These are phyloP conservation scores for Fusarium xyrophilum DNA, from an alignment of 2,329 filamentous ascomycete species.

Conservation along the genomic window DNA sequence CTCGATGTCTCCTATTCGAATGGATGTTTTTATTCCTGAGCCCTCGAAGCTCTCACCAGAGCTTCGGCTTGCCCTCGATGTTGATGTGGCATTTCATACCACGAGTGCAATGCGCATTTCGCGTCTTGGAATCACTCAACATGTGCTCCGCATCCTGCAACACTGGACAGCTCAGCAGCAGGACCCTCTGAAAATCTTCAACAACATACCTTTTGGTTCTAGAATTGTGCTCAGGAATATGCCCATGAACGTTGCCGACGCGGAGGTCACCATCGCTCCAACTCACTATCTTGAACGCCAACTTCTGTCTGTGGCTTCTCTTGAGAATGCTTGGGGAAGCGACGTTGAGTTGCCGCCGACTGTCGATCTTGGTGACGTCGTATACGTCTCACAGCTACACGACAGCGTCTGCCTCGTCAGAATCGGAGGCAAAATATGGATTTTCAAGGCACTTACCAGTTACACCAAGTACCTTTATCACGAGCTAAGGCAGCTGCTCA, in stretches of 20 bases:
- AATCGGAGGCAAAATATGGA: conserved; percentile 52
- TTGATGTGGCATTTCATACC: conserved; percentile 62
- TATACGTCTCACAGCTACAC: conserved; percentile 61
- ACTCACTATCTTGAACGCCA: conserved; percentile 62
- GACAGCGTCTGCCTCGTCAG: conserved; percentile 65
- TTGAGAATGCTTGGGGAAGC: conserved; percentile 54
- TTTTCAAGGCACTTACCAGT: conserved; percentile 66
- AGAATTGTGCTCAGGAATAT: conserved; percentile 62
- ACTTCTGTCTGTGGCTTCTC: conserved; percentile 52
- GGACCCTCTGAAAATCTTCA: conserved; percentile 49
- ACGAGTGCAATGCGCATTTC: conserved; percentile 57
- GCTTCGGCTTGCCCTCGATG: conserved; percentile 55
- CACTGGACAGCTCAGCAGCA: conserved; percentile 52
- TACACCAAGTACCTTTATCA: conserved; percentile 67
- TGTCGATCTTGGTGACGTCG: conserved; percentile 58
- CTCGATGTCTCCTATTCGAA: conserved; percentile 57
- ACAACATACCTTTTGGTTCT: conserved; percentile 62
- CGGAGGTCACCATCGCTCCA: conserved; percentile 55
- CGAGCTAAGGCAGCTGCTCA: conserved; percentile 63
- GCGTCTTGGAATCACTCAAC: conserved; percentile 58
- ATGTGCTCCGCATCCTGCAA: conserved; percentile 63
- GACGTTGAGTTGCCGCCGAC: conserved; percentile 52
- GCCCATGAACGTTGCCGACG: conserved; percentile 54
- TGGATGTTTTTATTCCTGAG: conserved; percentile 66
- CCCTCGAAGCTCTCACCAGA: conserved; percentile 50